These are phyloP conservation scores for Eucalyptus shirleyi DNA, from an alignment of 345 rosid genomes.

Conservation along the genomic window DNA sequence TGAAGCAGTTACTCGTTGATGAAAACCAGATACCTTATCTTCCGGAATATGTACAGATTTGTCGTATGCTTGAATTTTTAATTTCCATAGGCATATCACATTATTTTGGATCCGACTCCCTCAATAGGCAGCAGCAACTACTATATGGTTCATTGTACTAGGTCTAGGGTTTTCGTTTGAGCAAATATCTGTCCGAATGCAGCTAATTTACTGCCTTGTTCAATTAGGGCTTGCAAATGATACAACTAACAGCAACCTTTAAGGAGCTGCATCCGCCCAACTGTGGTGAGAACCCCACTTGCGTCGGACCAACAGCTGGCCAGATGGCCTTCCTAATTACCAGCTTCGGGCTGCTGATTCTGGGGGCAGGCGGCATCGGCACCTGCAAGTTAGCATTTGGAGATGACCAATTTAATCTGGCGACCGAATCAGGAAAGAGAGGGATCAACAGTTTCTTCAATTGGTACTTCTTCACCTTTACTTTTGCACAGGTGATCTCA, in stretches of 20 bases:
- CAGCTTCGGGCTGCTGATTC: not conserved
- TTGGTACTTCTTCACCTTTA: conserved; percentile 12
- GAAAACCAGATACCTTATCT: not conserved
- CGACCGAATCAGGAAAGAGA: conserved; percentile 1
- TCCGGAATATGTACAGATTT: not conserved
- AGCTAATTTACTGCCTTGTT: not conserved
- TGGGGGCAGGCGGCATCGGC: conserved; percentile 4
- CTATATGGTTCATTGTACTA: not conserved
- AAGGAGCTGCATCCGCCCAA: conserved; percentile 34
- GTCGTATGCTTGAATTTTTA: not conserved
- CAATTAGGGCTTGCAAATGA: conserved; percentile 35
- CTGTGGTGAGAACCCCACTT: conserved; percentile 11
- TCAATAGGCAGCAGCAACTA: not conserved
- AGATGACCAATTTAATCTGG: conserved; percentile 6
- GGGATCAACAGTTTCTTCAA: conserved; percentile 18
- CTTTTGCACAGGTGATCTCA: conserved; percentile 2
- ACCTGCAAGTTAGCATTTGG: conserved; percentile 11
- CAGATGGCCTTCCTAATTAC: conserved; percentile 6
- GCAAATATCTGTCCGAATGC: not conserved
- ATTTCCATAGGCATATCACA: not conserved
- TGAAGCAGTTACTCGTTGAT: not conserved
- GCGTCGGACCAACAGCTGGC: not conserved
- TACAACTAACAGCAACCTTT: conserved; percentile 49
- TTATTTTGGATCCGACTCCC: not conserved
- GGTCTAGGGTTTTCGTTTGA: not conserved